Base-by-base conservation (phyloP, 108 stramenopile species). In the Phaeodactylum tricornutum region DNA sequence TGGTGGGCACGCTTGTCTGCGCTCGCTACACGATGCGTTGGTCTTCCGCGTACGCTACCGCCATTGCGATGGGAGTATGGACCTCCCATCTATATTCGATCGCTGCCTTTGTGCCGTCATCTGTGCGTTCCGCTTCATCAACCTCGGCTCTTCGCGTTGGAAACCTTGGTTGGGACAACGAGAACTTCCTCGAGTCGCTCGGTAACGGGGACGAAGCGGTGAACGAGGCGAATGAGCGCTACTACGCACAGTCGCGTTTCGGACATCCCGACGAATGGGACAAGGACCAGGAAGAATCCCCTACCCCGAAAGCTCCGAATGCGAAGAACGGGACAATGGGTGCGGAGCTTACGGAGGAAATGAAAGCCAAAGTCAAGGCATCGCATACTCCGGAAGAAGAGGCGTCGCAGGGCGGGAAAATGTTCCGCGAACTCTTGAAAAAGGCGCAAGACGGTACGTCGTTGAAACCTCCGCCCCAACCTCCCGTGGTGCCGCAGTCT, bases 141-240 rank as follows among this genome's bases (percentile, higher is more conserved):
- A n/a, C n/a, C n/a, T n/a, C n/a, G n/a, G n/a, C n/a, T n/a, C n/a
- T 48, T 30, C 29, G 14, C 7, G 47, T 48, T 15, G 17, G 34
- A 2, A 22, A 22, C 2, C 8, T 38, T 8, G 57, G 57, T 37
- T 75, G 74, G 79, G 79, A 80, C 61, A 81, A 81, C 35, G 48
- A 47, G 16, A 74, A 76, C 53, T 81, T 77, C 43, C 61, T 76
- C 8, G 41, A 64, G 0, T 51, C 69, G 22, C 57, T 78, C 8
- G 55, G 55, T 6, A 52, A 59, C 29, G 45, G 52, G 0, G 14
- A 31, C 14, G 35, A 69, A 15, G 64, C 60, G 6, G 45, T 50
- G 2, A 59, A 61, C 19, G 27, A 66, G 30, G 68, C 64, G 27
- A 70, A 62, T 23, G 64, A 61, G n/a, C 29, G 48, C 17, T 73